A percentile compares a stretch with the other conserved stretches of the same genome.
These are phyloP conservation scores for Neurospora tetraspora DNA, from an alignment of 495 filamentous ascomycete genomes.

Conservation along the genomic window DNA sequence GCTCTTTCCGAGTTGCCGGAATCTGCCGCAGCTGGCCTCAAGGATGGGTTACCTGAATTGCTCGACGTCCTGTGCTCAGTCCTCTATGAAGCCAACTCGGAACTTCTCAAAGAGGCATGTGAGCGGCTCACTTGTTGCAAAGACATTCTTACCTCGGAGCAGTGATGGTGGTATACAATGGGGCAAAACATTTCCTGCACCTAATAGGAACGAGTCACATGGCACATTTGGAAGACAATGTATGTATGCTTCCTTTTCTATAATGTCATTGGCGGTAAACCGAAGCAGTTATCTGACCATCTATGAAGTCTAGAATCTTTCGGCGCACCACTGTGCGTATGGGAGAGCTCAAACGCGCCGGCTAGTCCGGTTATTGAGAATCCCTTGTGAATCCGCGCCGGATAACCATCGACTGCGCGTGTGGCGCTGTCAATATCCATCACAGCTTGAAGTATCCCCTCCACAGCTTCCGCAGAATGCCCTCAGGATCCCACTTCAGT, in stretches of 20 bases:
- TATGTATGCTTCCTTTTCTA: neutral
- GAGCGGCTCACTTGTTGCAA: constrained; percentile 31
- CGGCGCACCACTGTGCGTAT: neutral
- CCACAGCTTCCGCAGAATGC: constrained; percentile 32
- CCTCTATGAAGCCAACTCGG: constrained; percentile 33
- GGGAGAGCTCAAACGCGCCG: neutral
- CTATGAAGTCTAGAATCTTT: neutral
- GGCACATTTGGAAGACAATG: neutral
- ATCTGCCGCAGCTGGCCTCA: constrained; percentile 18
- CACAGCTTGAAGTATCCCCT: constrained; percentile 30
- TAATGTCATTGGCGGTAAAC: neutral
- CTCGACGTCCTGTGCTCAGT: constrained; percentile 32
- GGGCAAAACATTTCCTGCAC: neutral
- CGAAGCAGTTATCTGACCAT: neutral
- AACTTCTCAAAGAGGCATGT: constrained; percentile 35
- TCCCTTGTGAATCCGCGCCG: neutral
- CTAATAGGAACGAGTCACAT: neutral
- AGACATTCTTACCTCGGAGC: constrained; percentile 23
- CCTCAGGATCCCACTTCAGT: constrained; percentile 33
- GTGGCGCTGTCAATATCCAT: neutral
- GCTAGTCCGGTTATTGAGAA: neutral
- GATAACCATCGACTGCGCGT: neutral
- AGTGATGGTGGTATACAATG: neutral
- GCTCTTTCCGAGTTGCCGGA: constrained; percentile 28
- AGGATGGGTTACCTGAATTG: constrained; percentile 33